Evolutionary conservation across 345 rosid species (phyloP), one percentile per base, ranked within the genome.

Genomic region (Sonneratia caseolaris): DNA sequence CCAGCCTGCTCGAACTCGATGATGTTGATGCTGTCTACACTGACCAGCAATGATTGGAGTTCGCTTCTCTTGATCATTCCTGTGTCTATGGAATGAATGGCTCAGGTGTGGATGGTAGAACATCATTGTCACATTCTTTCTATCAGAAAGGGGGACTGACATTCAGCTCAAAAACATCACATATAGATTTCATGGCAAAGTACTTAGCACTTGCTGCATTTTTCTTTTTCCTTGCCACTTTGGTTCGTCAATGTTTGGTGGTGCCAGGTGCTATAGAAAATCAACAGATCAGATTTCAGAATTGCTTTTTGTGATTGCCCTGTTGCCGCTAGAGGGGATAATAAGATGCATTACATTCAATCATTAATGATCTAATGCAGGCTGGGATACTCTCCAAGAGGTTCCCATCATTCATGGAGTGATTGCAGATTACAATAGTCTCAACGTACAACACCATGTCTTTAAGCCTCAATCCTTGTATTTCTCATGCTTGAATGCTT

Each of bases 11-110:
- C 7, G 97, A 93, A 71, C 94, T 91, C 71, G 94, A 91, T 75
- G 98, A 89, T 74, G 98, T 93, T 22, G 96, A 91, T 65, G 90
- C 97, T 2, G 98, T 93, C 56, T 91, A 88, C 79, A 85, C 87
- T 0, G 98, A 93, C 84, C 97, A 91, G 82, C 83, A 84, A 73
- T 88, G 84, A 86, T 42, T 15, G 32, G 24, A 32, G 12, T 12
- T 35, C 4, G 18, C 66, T 27, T 62, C 4, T 27, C 38, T 6
- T 35, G 0, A 13, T 35, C 66, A 12, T 57, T 57, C 32, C 2
- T 13, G 37, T 3, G 66, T 13, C 37, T 3, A 15, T 62, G 19
- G 27, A 27, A 12, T 3, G 18, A 19, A 22, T 18, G 66, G 38
- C 38, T 62, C 14, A 3, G 32, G 38, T 27, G 18, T 21, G n/a